phyloP scores from a whole-genome alignment of 73 alveolate species.

The Blepharisma japonicum region DNA sequence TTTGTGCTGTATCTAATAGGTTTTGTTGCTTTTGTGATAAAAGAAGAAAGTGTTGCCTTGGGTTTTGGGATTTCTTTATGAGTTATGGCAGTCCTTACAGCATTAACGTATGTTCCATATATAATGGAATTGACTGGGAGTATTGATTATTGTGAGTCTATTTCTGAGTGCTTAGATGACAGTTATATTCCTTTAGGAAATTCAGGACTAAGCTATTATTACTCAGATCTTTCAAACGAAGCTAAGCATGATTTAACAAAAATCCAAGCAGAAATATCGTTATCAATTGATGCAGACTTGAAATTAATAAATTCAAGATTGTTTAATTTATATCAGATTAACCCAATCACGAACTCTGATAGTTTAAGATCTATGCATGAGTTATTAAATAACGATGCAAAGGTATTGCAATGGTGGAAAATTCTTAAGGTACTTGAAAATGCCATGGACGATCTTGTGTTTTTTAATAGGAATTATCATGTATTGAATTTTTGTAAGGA shows the following conservation, averaged over 20 bases:
- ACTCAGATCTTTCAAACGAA: no score
- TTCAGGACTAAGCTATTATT: not conserved
- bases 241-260: no score
- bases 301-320: no score
- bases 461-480: not conserved
- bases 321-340: no score
- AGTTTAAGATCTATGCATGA: no score
- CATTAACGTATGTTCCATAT: not conserved
- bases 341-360: no score
- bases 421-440: not conserved
- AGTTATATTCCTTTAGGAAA: not conserved
- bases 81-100: not conserved
- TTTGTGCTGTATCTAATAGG: not conserved
- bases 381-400: not conserved
- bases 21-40: not conserved
- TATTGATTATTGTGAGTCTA: not conserved
- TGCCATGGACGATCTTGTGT: not conserved
- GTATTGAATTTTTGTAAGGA: not conserved
- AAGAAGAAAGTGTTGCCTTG: not conserved
- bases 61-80: constrained; percentile 4
- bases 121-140: not conserved
- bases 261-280: no score
- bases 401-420: not conserved
- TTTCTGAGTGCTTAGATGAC: constrained; percentile 8
- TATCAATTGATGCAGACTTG: no score